These are phyloP conservation scores for Cardamine occulta DNA, from an alignment of 345 rosid species.

Conservation along the genomic window DNA sequence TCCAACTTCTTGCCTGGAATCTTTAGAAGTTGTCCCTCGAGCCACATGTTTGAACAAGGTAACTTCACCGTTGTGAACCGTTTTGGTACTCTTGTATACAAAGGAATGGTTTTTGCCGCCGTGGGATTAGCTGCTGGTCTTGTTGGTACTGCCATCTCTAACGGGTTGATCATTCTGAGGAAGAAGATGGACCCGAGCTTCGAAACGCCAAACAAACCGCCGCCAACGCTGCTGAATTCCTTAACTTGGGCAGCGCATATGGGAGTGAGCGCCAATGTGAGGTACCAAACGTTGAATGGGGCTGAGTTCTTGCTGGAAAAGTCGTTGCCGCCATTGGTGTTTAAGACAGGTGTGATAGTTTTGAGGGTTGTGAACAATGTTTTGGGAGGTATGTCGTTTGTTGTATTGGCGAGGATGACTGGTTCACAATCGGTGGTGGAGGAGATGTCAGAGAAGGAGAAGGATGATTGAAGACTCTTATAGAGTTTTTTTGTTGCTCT, in stretches of 20 bases:
- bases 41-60: slow-evolving; percentile 96
- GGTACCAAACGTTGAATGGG: slow-evolving; percentile 92
- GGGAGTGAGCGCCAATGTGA: slow-evolving; percentile 90
- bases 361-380: slow-evolving; percentile 80
- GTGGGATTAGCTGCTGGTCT: slow-evolving; percentile 92
- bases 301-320: slow-evolving; percentile 72
- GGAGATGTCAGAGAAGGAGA: slow-evolving; percentile 45
- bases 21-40: slow-evolving; percentile 70
- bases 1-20: slow-evolving; percentile 62
- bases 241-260: slow-evolving; percentile 88
- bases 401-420: slow-evolving; percentile 83
- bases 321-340: slow-evolving; percentile 61
- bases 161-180: slow-evolving; percentile 81
- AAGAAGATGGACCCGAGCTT: slow-evolving; percentile 95
- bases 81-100: slow-evolving; percentile 79
- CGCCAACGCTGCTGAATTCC: slow-evolving; percentile 83
- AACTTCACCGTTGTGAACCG: slow-evolving; percentile 55
- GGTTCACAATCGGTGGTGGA: slow-evolving; percentile 74
- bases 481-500: slow-evolving; percentile 18
- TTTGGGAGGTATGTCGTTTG: slow-evolving; percentile 91
- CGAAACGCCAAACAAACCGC: slow-evolving; percentile 88
- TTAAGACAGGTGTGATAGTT: slow-evolving; percentile 81
- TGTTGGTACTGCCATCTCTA: slow-evolving; percentile 82
- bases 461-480: slow-evolving; percentile 29
- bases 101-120: slow-evolving; percentile 80